Evolutionary conservation across 257 asterid genomes (phyloP), one percentile per base, ranked within the genome.

Genomic region (Rhazya stricta): DNA sequence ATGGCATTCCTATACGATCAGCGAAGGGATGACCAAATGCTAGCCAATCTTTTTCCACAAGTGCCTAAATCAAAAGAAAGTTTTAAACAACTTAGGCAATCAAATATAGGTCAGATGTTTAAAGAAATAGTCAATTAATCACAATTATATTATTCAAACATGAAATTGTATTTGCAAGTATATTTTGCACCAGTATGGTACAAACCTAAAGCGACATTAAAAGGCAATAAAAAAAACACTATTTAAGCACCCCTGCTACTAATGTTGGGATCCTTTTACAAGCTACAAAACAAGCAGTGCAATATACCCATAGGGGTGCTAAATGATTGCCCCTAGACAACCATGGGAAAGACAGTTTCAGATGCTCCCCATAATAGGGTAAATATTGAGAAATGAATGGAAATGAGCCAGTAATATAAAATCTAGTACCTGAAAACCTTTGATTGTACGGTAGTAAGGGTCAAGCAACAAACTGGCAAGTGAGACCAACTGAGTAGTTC

Each of bases 21-120:
- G 99, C 89, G 84, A 94, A 94, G 67, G 99, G 99, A 89, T 94
- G 99, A 77, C 99, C 99, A 89, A 94, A 94, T 56, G 99, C 97
- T 75, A 94, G 93, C 99, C 99, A 94, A 79, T 94, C 99, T 78
- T 94, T 94, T 81, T 94, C 99, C 69, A 94, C 82, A 72, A 94
- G 96, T 34, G 92, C 99, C 98, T 94, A 86, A 65, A 81, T 53
- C 58, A 48, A 67, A 78, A 79, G 78, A 75, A 67, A 69, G 56
- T 78, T 43, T 76, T 66, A 76, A 78, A 70, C 58, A 19, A 2
- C 39, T 56, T 15, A 73, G 75, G 76, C 79, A 39, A 36, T 50
- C 66, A 53, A 67, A 66, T 39, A 27, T 27, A 65, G 8, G 48
- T 37, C 30, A 65, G 30, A 65, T 37, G 25, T 36, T 30, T 37